Evolutionary conservation across 176 grass and related monocot species (phyloP).

Genomic region (Ensete ventricosum): DNA sequence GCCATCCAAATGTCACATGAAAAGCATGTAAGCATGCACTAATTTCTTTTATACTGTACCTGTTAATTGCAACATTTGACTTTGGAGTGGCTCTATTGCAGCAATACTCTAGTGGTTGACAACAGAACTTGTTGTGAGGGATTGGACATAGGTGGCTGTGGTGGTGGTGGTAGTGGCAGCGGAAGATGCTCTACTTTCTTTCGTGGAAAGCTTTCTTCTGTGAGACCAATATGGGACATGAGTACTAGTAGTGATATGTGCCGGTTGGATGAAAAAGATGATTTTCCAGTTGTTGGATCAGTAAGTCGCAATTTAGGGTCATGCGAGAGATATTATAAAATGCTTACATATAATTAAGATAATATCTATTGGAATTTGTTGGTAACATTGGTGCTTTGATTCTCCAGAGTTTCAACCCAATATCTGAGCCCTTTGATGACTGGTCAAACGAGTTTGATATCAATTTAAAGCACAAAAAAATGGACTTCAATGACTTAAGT

Average conservation of each 20-base stretch:
- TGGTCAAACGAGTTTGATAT: conserved; percentile 67
- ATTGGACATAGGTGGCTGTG: conserved; percentile 21
- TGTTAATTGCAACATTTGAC: neutral
- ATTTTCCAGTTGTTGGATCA: conserved; percentile 48
- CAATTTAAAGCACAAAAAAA: conserved; percentile 32
- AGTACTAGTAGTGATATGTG: conserved; percentile 67
- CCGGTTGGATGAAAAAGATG: conserved; percentile 55
- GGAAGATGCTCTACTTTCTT: conserved; percentile 40
- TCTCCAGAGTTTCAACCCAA: conserved; percentile 78
- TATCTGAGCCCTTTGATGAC: conserved; percentile 73
- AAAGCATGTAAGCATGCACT: conserved; percentile 38
- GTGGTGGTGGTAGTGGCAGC: conserved; percentile 21
- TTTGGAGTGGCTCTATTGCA: neutral
- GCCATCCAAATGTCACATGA: conserved; percentile 26
- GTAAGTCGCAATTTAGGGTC: conserved; percentile 30
- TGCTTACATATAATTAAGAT: conserved; percentile 5
- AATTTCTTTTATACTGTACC: neutral
- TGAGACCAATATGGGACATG: conserved; percentile 53
- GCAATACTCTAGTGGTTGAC: neutral
- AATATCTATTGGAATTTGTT: conserved; percentile 3
- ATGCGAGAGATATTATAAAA: conserved; percentile 5
- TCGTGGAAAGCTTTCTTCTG: conserved; percentile 34
- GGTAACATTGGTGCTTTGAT: conserved; percentile 5
- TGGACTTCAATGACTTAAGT: conserved; percentile 33
- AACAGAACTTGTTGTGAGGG: neutral